phyloP scores from a whole-genome alignment of 75 land plant genomes.

The Isoetes taiwanensis region DNA sequence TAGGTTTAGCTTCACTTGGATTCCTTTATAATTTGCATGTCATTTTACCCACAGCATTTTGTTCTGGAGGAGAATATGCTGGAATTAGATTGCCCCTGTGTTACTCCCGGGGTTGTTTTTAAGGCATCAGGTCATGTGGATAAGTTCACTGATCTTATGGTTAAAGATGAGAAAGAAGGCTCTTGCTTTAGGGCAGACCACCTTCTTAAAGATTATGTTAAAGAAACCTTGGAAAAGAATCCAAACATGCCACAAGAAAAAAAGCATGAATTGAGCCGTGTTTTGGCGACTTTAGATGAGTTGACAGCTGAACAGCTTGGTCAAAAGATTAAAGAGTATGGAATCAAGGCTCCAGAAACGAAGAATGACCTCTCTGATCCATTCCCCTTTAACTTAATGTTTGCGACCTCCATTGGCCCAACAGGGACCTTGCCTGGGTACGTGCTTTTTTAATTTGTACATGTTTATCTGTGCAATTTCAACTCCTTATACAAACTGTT shows the following conservation, averaged over 20 bases:
- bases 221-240: conserved; percentile 73
- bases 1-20: too few species aligned
- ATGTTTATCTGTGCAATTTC: too few species aligned
- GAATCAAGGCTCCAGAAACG: conserved; percentile 78
- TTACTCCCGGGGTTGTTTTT: conserved; percentile 83
- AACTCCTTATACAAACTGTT: too few species aligned
- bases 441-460: neutral
- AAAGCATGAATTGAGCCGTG: conserved; percentile 52
- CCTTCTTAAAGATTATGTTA: conserved; percentile 76
- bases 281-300: conserved; percentile 77
- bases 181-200: conserved; percentile 89
- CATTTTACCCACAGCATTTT: conserved; percentile 91
- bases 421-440: conserved; percentile 74
- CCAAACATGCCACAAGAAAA: conserved; percentile 40
- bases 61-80: conserved; percentile 85
- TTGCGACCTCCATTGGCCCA: conserved; percentile 87
- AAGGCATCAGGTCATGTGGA: conserved; percentile 99
- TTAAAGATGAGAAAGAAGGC: conserved; percentile 85
- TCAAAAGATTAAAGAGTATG: conserved; percentile 78
- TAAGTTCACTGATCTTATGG: conserved; percentile 94
- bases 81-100: conserved; percentile 93
- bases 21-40: too few species aligned
- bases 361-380: conserved; percentile 87
- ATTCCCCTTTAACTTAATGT: conserved; percentile 93
- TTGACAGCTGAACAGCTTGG: conserved; percentile 74